These are phyloP conservation scores for Penicillium corylophilum DNA, from an alignment of 2,329 filamentous ascomycete species.

Conservation along the genomic window DNA sequence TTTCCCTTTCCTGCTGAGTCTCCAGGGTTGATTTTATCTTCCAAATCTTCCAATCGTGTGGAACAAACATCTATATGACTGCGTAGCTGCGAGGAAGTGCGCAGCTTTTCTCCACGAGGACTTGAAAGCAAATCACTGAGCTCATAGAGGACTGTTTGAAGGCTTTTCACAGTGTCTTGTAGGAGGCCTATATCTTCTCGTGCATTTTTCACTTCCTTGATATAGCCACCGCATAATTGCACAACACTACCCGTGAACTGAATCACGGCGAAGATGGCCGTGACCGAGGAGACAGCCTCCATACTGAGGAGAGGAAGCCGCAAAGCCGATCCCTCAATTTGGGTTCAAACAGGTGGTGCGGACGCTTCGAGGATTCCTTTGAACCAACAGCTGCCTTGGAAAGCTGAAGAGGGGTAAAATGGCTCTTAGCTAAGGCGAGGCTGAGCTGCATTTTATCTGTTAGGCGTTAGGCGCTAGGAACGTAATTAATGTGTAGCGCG, in stretches of 20 bases:
- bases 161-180: constrained; percentile 8
- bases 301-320: background rate
- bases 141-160: constrained; percentile 12
- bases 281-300: constrained; percentile 9
- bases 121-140: constrained; percentile 13
- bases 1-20: constrained; percentile 3
- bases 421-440: too few species aligned
- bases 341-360: too few species aligned
- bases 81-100: constrained; percentile 7
- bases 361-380: too few species aligned
- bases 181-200: constrained; percentile 21
- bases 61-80: constrained; percentile 12
- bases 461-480: too few species aligned
- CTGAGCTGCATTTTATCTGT: too few species aligned
- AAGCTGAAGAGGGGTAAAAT: too few species aligned
- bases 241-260: constrained; percentile 20
- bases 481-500: too few species aligned
- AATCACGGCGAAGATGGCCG: constrained; percentile 26
- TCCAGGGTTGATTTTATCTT: constrained; percentile 12
- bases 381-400: too few species aligned
- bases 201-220: constrained; percentile 23
- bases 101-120: background rate
- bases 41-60: constrained; percentile 9
- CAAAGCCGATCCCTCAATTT: too few species aligned
- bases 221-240: constrained; percentile 23